Evolutionary conservation across 352 stramenopile species (phyloP).

Genomic region (Globisporangium okanoganense): DNA sequence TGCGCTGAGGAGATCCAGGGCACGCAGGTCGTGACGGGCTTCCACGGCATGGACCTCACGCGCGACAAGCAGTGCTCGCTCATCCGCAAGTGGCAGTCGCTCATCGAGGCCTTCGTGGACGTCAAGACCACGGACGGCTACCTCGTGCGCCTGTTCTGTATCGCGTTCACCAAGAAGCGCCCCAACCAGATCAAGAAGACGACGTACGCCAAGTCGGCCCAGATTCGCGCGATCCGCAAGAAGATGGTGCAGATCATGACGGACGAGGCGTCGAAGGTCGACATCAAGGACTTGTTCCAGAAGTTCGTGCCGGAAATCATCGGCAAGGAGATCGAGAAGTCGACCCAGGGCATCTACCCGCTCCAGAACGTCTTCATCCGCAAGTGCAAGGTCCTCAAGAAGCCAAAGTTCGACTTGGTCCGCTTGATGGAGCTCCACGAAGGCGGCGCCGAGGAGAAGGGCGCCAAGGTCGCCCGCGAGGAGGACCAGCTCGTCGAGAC

Average conservation of each 20-base stretch:
- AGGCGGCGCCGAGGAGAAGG: slow-evolving; percentile 90
- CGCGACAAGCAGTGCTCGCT: slow-evolving; percentile 99
- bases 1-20: slow-evolving; percentile 97
- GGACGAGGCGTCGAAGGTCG: slow-evolving; percentile 96
- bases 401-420: slow-evolving; percentile 99
- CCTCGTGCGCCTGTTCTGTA: slow-evolving; percentile 98
- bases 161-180: slow-evolving; percentile 99
- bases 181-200: slow-evolving; percentile 99
- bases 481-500: slow-evolving; percentile 86
- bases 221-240: slow-evolving; percentile 97
- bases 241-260: slow-evolving; percentile 99
- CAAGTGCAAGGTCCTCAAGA: slow-evolving; percentile 99
- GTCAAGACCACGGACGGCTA: slow-evolving; percentile 99
- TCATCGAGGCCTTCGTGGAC: slow-evolving; percentile 99
- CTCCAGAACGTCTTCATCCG: slow-evolving; percentile 99
- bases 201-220: slow-evolving; percentile 97
- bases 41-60: slow-evolving; percentile 93
- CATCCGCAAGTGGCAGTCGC: slow-evolving; percentile 99
- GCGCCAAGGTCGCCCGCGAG: slow-evolving; percentile 85
- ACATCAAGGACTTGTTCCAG: slow-evolving; percentile 99
- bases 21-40: slow-evolving; percentile 82
- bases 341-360: slow-evolving; percentile 97
- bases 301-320: slow-evolving; percentile 99
- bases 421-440: slow-evolving; percentile 99
- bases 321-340: slow-evolving; percentile 97